Conservation (phyloP, 768 basidiomycete species). For the Kwoniella shandongensis region DNA sequence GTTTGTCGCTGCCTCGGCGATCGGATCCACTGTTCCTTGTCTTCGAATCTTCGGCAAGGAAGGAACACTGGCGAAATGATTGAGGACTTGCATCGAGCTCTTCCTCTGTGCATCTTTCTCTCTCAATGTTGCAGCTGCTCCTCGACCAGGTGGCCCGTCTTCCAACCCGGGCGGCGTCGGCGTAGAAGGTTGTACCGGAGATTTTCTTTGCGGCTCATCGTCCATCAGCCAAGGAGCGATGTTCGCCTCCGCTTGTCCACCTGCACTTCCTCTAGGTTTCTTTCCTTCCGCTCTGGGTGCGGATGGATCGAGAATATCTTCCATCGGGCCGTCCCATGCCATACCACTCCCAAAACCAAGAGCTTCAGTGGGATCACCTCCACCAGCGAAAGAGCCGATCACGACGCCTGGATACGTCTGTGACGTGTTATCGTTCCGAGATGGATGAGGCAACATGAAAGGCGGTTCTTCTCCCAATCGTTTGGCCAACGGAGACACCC, state of each 20-base stretch:
- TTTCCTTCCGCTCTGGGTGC: constrained; percentile 11
- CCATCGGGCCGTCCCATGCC: constrained; percentile 35
- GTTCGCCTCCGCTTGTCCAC: constrained; percentile 36
- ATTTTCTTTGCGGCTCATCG: constrained; percentile 17
- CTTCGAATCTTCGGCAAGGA: constrained; percentile 34
- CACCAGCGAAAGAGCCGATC: constrained; percentile 34
- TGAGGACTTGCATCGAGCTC: constrained; percentile 18
- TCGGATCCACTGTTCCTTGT: constrained; percentile 17
- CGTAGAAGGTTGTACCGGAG: neutral
- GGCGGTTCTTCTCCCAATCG: constrained; percentile 37
- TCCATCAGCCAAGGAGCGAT: constrained; percentile 53
- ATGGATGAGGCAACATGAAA: constrained; percentile 34
- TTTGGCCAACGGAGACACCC: constrained; percentile 30
- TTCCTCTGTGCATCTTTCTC: constrained; percentile 11
- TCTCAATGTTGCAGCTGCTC: constrained; percentile 7
- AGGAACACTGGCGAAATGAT: constrained; percentile 35
- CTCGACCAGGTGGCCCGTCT: neutral
- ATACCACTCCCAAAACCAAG: constrained; percentile 27
- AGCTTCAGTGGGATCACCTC: constrained; percentile 1
- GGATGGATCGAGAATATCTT: constrained; percentile 40
- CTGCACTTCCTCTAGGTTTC: constrained; percentile 17
- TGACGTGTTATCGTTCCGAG: constrained; percentile 13
- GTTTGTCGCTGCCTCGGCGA: constrained; percentile 2
- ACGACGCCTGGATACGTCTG: constrained; percentile 41
- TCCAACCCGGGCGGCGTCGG: constrained; percentile 4